Evolutionary conservation across 495 filamentous ascomycete species (phyloP), one percentile per base, ranked within the genome.

Genomic region (Aspergillus ellipticus): DNA sequence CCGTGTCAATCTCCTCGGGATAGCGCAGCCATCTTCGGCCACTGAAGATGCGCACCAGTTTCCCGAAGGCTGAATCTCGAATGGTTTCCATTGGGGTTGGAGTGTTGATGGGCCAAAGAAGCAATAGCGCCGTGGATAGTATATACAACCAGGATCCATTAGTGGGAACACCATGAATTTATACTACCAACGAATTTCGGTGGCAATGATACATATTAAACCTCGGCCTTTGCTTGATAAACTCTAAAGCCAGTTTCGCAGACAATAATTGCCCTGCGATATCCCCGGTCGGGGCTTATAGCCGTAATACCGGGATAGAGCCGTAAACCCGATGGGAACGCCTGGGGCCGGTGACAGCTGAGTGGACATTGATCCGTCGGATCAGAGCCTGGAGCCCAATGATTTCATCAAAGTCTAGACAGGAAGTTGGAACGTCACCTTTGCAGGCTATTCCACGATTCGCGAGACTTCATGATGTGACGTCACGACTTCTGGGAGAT

Each of bases 1-100:
- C 66, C 0, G 56, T 29, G 53, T 74, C 65, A 43, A 55, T 55
- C 42, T 74, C 74, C 60, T 77, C 74, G 37, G 68, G 63, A 47
- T 68, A 77, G 49, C 53, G 67, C 16, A 75, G 51, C 1, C 45
- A 50, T 50, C 53, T 59, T 8, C 49, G 37, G 15, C 53, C 62
- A 21, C 59, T 70, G 33, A 68, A 51, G 3, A 74, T 42, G 29
- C 71, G 71, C 5, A 77, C 51, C 8, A 69, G 26, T 56, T 75
- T 69, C 48, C 74, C 73, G 46, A 74, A 69, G 0, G 65, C 62
- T 26, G 65, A 53, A 45, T 67, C 65, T 17, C 65, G 63, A 22
- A 68, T 21, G 4, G 54, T 68, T 53, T 66, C 63, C 57, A 39
- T 39, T 13, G 1, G 35, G 8, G 35, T 13, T 39, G n/a, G 35